A percentile compares a stretch with the other conserved stretches of the same genome.
Conservation (phyloP, 176 grass and related monocot genomes). For the Bothriochloa decipiens region DNA sequence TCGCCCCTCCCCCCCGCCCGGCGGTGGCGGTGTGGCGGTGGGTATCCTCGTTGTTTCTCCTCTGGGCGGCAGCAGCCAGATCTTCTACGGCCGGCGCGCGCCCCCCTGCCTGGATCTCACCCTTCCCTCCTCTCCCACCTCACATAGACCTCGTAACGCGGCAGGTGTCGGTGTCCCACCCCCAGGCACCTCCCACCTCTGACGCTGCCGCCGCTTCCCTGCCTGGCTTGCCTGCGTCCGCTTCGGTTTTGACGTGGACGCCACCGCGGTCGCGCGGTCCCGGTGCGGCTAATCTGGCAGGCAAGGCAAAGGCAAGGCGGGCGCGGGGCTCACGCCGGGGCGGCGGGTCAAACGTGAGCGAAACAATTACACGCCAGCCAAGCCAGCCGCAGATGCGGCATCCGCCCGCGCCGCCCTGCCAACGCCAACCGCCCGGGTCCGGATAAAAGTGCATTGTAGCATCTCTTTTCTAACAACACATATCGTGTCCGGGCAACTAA, state of each 20-base stretch:
- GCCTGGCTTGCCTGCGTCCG: neutral
- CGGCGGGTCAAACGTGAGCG: neutral
- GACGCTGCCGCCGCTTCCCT: constrained; percentile 14
- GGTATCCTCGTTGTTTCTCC: constrained; percentile 28
- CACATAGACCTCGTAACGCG: constrained; percentile 27
- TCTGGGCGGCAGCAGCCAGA: constrained; percentile 36
- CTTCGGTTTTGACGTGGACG: neutral
- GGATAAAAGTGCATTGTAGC: too few relatives aligned
- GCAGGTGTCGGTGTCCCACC: constrained; percentile 47
- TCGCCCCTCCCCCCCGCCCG: neutral
- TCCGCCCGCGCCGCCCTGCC: too few relatives aligned
- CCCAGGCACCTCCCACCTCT: neutral
- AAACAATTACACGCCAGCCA: too few relatives aligned
- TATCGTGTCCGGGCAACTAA: too few relatives aligned
- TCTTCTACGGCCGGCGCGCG: constrained; percentile 45
- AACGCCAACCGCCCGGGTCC: too few relatives aligned
- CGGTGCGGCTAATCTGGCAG: neutral
- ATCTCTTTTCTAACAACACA: too few relatives aligned
- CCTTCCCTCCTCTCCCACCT: constrained; percentile 2
- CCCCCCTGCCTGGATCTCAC: constrained; percentile 40
- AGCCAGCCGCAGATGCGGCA: too few relatives aligned
- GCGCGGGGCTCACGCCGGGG: too few relatives aligned
- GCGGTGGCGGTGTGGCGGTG: neutral
- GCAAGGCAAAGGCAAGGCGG: too few relatives aligned
- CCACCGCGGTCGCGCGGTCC: too few relatives aligned